Conservation (phyloP, 352 stramenopile species). For the Phytophthora vignae region DNA sequence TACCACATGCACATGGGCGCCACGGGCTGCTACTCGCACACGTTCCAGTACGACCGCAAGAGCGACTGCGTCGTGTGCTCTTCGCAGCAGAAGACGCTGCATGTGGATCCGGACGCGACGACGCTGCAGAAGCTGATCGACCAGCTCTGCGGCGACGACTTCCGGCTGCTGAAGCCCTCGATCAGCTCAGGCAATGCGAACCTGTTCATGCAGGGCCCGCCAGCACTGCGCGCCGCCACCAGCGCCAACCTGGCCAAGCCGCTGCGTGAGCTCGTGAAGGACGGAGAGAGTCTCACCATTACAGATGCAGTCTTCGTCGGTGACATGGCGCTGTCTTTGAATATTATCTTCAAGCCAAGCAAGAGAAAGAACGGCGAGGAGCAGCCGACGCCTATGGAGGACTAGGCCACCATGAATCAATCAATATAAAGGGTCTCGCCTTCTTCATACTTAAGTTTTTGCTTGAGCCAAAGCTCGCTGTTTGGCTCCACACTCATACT, state of each 20-base stretch:
- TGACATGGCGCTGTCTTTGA: conserved; percentile 75
- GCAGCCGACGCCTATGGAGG: conserved; percentile 32
- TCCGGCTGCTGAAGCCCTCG: conserved; percentile 74
- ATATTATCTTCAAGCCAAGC: conserved; percentile 61
- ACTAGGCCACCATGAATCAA: conserved; percentile 26
- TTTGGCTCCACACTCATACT: background rate
- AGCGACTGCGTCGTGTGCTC: conserved; percentile 88
- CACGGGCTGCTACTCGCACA: conserved; percentile 96
- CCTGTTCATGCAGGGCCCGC: conserved; percentile 85
- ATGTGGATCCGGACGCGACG: conserved; percentile 54
- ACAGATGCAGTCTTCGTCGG: conserved; percentile 94
- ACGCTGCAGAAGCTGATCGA: conserved; percentile 76
- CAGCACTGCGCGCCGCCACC: conserved; percentile 89
- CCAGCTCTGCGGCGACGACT: conserved; percentile 64
- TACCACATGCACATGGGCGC: conserved; percentile 99
- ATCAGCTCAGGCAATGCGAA: conserved; percentile 72
- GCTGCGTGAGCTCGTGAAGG: conserved; percentile 87
- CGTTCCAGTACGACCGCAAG: conserved; percentile 97
- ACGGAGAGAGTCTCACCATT: conserved; percentile 93
- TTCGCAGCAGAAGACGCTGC: conserved; percentile 68
- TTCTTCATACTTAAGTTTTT: background rate
- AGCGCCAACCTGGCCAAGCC: conserved; percentile 92
- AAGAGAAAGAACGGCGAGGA: conserved; percentile 30
- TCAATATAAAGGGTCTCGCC: conserved; percentile 17
- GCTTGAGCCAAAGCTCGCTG: background rate